These are phyloP conservation scores for Termitomyces titanicus DNA, from an alignment of 768 basidiomycete species.

Conservation along the genomic window DNA sequence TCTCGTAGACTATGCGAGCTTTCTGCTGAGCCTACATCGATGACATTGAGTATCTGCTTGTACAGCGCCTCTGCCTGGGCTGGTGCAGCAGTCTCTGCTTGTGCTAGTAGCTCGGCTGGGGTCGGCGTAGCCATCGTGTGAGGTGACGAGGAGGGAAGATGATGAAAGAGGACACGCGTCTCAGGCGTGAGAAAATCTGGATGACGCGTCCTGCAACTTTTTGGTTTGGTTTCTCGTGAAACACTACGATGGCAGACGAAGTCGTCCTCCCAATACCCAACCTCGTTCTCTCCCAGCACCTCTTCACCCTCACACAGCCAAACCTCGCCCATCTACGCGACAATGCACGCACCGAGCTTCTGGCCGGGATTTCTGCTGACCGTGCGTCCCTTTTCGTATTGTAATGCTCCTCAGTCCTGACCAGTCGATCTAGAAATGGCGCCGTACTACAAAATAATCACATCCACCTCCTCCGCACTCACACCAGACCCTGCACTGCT, in stretches of 20 bases:
- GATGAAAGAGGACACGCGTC: slow-evolving; percentile 24
- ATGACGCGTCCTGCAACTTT: slow-evolving; percentile 30
- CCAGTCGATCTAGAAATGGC: slow-evolving; percentile 54
- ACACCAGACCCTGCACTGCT: slow-evolving; percentile 52
- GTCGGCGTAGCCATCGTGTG: slow-evolving; percentile 15
- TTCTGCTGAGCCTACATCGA: too few relatives aligned
- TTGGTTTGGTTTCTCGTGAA: slow-evolving; percentile 1
- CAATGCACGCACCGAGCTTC: slow-evolving; percentile 57
- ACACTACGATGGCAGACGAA: slow-evolving; percentile 72
- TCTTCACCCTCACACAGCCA: slow-evolving; percentile 68
- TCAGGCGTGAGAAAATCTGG: slow-evolving; percentile 27
- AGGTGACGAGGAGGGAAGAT: too few relatives aligned
- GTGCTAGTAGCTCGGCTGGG: slow-evolving; percentile 44
- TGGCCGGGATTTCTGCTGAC: slow-evolving; percentile 77
- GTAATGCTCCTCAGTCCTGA: too few relatives aligned
- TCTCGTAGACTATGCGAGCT: slow-evolving; percentile 54
- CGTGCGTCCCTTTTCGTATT: slow-evolving; percentile 17
- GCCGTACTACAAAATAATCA: slow-evolving; percentile 69
- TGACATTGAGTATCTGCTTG: slow-evolving; percentile 67
- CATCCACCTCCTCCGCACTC: slow-evolving; percentile 43
- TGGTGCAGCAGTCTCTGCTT: slow-evolving; percentile 50
- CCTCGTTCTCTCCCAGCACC: slow-evolving; percentile 72
- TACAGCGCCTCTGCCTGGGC: slow-evolving; percentile 71
- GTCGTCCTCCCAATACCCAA: slow-evolving; percentile 84
- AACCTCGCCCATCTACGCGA: slow-evolving; percentile 62